These are phyloP conservation scores for Pseudozyma flocculosa DNA, from an alignment of 1,284 basidiomycete genomes.

Conservation along the genomic window DNA sequence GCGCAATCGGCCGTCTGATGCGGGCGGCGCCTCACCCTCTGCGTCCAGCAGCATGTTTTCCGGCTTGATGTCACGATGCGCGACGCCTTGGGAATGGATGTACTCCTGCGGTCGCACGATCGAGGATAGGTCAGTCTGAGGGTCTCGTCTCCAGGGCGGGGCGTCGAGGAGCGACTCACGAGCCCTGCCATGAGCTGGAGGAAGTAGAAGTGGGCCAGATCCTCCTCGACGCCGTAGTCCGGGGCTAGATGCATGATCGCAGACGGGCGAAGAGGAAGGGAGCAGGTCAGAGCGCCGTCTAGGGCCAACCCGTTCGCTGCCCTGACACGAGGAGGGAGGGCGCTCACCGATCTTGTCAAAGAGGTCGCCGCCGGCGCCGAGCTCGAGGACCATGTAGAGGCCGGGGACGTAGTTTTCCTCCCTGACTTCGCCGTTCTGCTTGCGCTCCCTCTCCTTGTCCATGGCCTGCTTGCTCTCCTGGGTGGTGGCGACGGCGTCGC, in stretches of 20 bases:
- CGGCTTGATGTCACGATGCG: slow-evolving; percentile 61
- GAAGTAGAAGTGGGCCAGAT: slow-evolving; percentile 89
- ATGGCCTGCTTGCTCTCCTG: slow-evolving; percentile 64
- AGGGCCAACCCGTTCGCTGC: too few species aligned
- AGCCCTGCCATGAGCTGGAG: slow-evolving; percentile 79
- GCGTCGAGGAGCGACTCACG: too few species aligned
- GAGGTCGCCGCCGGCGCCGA: slow-evolving; percentile 89
- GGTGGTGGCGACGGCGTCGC: slow-evolving; percentile 34
- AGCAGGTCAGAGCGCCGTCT: too few species aligned
- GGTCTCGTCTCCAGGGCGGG: too few species aligned
- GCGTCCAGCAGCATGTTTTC: slow-evolving; percentile 64
- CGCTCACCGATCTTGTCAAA: slow-evolving; percentile 92
- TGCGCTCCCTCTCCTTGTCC: slow-evolving; percentile 47
- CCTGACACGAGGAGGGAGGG: too few species aligned
- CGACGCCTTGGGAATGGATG: slow-evolving; percentile 70
- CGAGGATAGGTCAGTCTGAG: too few species aligned
- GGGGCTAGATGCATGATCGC: too few species aligned
- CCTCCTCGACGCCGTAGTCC: slow-evolving; percentile 81
- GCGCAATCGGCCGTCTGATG: too few species aligned
- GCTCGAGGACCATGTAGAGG: slow-evolving; percentile 87
- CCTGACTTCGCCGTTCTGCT: slow-evolving; percentile 12
- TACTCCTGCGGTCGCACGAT: slow-evolving; percentile 64
- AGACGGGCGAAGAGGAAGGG: too few species aligned
- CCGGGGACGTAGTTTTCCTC: slow-evolving; percentile 59
- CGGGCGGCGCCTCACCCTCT: slow-evolving; percentile 34